Percentiles rank a stretch among this genome's conserved stretches.
phyloP scores from a whole-genome alignment of 179 eudicot genomes.

The Carnegiea gigantea region DNA sequence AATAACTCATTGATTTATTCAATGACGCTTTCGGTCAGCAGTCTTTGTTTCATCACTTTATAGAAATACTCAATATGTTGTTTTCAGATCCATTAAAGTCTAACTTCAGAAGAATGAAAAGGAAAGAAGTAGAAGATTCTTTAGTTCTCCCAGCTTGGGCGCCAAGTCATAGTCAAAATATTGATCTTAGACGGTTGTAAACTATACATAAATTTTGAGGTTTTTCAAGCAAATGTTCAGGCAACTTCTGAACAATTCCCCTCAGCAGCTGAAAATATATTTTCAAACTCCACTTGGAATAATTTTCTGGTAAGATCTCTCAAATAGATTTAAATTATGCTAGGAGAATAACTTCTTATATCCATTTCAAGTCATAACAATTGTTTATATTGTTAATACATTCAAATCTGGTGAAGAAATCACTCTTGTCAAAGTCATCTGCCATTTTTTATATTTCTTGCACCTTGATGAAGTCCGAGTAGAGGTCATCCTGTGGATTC shows the following conservation, averaged over 20 bases:
- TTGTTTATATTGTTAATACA: background rate
- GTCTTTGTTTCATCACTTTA: background rate
- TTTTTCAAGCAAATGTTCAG: background rate
- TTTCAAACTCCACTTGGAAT: background rate
- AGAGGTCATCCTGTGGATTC: background rate
- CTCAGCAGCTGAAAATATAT: background rate
- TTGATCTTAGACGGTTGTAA: background rate
- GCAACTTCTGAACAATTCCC: slow-evolving; percentile 8
- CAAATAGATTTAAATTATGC: background rate
- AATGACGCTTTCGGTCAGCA: slow-evolving; percentile 5
- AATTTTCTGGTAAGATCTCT: background rate
- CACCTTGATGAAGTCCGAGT: background rate
- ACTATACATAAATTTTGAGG: background rate
- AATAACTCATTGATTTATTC: background rate
- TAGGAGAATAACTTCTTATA: background rate
- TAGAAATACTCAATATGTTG: slow-evolving; percentile 6
- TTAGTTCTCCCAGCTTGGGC: background rate
- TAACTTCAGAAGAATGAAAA: background rate
- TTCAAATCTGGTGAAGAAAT: background rate
- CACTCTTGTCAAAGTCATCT: slow-evolving; percentile 14
- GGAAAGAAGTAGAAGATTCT: background rate
- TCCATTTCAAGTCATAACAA: background rate
- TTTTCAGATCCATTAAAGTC: background rate
- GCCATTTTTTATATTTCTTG: background rate
- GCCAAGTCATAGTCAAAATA: slow-evolving; percentile 3